Evolutionary conservation across 179 eudicot species (phyloP).

Genomic region (Spinacia oleracea): DNA sequence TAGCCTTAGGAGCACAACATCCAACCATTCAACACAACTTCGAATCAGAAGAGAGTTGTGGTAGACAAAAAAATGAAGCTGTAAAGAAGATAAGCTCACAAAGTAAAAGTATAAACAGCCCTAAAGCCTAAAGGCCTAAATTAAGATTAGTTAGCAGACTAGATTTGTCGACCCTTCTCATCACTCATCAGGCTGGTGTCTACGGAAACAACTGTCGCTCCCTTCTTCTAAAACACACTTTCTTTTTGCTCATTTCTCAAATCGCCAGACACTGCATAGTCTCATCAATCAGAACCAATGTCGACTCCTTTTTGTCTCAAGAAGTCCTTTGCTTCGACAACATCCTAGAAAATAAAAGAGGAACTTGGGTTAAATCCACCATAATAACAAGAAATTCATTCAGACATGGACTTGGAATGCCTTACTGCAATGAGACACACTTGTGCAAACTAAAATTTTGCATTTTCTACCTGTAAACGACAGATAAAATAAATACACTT

Average conservation of each 20-base stretch:
- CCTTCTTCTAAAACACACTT: background rate
- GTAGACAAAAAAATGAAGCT: background rate
- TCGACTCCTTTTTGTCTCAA: constrained; percentile 62
- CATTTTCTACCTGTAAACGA: too few species aligned
- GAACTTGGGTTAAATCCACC: too few species aligned
- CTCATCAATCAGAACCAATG: constrained; percentile 43
- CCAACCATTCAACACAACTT: background rate
- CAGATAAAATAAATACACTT: too few species aligned
- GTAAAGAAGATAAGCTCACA: background rate
- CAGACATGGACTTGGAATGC: background rate
- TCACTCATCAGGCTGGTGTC: background rate
- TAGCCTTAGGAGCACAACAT: background rate
- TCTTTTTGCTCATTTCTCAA: background rate
- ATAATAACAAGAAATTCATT: background rate
- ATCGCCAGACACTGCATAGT: background rate
- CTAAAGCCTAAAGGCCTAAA: too few species aligned
- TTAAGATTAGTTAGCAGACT: background rate
- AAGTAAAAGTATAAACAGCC: background rate
- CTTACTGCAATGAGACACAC: background rate
- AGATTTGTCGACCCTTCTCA: too few species aligned
- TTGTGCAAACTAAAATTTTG: background rate
- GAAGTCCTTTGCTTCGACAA: constrained; percentile 70
- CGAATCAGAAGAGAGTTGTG: background rate
- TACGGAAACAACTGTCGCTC: too few species aligned
- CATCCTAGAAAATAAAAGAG: constrained; percentile 42